Conservation (phyloP, 1,284 basidiomycete species). For the Chiua sp. region DNA sequence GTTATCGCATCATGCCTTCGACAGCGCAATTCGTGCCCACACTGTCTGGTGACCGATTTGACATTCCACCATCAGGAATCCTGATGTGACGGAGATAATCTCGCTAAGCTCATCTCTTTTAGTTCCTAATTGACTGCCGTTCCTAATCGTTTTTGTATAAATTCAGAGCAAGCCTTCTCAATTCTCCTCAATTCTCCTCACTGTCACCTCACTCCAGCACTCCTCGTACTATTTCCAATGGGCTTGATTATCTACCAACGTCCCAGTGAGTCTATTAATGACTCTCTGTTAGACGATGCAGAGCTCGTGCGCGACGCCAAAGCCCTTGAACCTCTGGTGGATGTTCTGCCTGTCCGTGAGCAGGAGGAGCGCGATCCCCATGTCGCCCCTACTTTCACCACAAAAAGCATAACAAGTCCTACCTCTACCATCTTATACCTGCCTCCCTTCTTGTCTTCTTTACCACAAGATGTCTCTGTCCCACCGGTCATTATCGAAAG, state of each 20-base stretch:
- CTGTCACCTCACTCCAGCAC: background rate
- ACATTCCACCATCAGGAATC: background rate
- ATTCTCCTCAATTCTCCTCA: background rate
- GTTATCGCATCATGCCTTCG: conserved; percentile 20
- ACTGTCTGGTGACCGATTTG: background rate
- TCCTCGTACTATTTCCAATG: conserved; percentile 29
- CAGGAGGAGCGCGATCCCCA: conserved; percentile 53
- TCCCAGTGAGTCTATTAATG: conserved; percentile 21
- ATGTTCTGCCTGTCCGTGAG: background rate
- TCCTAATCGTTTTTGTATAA: conserved; percentile 8
- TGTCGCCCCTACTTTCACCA: conserved; percentile 58
- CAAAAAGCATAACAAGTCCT: conserved; percentile 42
- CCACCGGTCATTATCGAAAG: conserved; percentile 34
- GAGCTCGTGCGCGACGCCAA: background rate
- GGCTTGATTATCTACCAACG: conserved; percentile 39
- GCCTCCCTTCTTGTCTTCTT: conserved; percentile 78
- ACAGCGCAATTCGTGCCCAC: conserved; percentile 9
- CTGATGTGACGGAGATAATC: background rate
- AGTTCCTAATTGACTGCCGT: background rate
- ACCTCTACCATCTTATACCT: conserved; percentile 70
- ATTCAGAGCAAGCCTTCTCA: conserved; percentile 1
- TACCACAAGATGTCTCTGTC: conserved; percentile 50
- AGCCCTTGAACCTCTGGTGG: background rate
- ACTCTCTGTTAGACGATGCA: background rate
- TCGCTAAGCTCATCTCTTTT: background rate